These are phyloP conservation scores for Favolaschia claudopus DNA, from an alignment of 768 basidiomycete species.

Conservation along the genomic window DNA sequence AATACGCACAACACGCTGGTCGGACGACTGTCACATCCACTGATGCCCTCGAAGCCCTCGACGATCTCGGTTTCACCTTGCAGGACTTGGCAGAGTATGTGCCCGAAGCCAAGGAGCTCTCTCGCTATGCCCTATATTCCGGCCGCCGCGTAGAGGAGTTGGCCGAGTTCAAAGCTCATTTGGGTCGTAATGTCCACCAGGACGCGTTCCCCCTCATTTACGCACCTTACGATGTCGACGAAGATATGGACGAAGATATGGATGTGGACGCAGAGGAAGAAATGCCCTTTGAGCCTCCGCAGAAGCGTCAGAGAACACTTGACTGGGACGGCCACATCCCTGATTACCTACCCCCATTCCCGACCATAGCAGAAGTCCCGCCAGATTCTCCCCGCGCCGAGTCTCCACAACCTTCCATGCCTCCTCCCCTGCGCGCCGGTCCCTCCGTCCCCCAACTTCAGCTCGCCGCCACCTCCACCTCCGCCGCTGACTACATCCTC, in stretches of 20 bases:
- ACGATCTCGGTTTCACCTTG: slow-evolving; percentile 76
- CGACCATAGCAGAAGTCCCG: slow-evolving; percentile 41
- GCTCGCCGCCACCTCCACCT: slow-evolving; percentile 52
- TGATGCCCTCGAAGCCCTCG: slow-evolving; percentile 72
- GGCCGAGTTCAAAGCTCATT: slow-evolving; percentile 74
- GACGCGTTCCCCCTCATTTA: slow-evolving; percentile 65
- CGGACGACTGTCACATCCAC: slow-evolving; percentile 60
- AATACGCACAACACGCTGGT: slow-evolving; percentile 81
- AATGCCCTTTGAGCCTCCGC: slow-evolving; percentile 45
- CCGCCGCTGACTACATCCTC: slow-evolving; percentile 73
- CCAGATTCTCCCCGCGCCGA: slow-evolving; percentile 43
- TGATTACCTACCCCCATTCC: slow-evolving; percentile 74
- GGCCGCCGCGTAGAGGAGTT: slow-evolving; percentile 75
- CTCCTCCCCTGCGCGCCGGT: slow-evolving; percentile 38
- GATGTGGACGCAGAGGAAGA: slow-evolving; percentile 40
- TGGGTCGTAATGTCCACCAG: slow-evolving; percentile 53
- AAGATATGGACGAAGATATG: slow-evolving; percentile 40
- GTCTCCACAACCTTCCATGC: slow-evolving; percentile 43
- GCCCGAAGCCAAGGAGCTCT: slow-evolving; percentile 74
- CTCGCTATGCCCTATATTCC: slow-evolving; percentile 70
- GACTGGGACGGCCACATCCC: slow-evolving; percentile 72
- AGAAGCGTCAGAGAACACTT: slow-evolving; percentile 64
- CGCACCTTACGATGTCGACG: slow-evolving; percentile 41
- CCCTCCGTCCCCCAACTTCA: slow-evolving; percentile 49
- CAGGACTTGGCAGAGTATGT: slow-evolving; percentile 75